Evolutionary conservation across 2,329 filamentous ascomycete genomes (phyloP).

Genomic region (Trichoderma pleuroti): DNA sequence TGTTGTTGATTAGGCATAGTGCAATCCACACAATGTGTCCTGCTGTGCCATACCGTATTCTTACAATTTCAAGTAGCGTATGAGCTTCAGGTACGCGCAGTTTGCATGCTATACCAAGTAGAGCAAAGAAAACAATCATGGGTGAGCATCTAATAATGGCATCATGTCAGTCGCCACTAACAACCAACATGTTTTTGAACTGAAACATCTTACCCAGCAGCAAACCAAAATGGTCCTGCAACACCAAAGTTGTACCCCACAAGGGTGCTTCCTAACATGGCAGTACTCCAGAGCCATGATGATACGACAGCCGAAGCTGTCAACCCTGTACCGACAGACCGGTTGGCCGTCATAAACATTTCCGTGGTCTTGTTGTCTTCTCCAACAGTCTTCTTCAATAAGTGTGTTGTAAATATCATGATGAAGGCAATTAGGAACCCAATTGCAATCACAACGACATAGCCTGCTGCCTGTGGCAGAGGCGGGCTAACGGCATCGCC

Average conservation of each 20-base stretch:
- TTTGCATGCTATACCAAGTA: slow-evolving; percentile 51
- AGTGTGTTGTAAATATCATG: slow-evolving; percentile 45
- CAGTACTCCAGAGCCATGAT: slow-evolving; percentile 54
- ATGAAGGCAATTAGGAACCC: slow-evolving; percentile 36
- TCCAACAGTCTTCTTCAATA: slow-evolving; percentile 46
- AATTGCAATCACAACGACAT: slow-evolving; percentile 34
- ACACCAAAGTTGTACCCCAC: slow-evolving; percentile 54
- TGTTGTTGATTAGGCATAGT: slow-evolving; percentile 51
- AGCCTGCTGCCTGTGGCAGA: slow-evolving; percentile 30
- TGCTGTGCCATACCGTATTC: slow-evolving; percentile 46
- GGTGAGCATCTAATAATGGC: slow-evolving; percentile 39
- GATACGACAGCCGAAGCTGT: slow-evolving; percentile 53
- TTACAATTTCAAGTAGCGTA: slow-evolving; percentile 51
- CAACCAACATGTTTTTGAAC: neutral
- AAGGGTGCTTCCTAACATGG: slow-evolving; percentile 47
- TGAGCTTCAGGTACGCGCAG: slow-evolving; percentile 51
- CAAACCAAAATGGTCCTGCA: slow-evolving; percentile 56
- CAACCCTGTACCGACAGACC: slow-evolving; percentile 47
- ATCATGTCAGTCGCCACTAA: neutral
- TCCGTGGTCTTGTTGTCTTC: slow-evolving; percentile 53
- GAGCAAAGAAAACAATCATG: slow-evolving; percentile 54
- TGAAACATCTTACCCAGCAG: slow-evolving; percentile 39
- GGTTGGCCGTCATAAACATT: slow-evolving; percentile 55
- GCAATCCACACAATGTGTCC: slow-evolving; percentile 52
- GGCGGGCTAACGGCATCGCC: slow-evolving; percentile 25